Evolutionary conservation across 225 moss, liverwort and hornwort species (phyloP).

Genomic region (Physcomitrellopsis africana): DNA sequence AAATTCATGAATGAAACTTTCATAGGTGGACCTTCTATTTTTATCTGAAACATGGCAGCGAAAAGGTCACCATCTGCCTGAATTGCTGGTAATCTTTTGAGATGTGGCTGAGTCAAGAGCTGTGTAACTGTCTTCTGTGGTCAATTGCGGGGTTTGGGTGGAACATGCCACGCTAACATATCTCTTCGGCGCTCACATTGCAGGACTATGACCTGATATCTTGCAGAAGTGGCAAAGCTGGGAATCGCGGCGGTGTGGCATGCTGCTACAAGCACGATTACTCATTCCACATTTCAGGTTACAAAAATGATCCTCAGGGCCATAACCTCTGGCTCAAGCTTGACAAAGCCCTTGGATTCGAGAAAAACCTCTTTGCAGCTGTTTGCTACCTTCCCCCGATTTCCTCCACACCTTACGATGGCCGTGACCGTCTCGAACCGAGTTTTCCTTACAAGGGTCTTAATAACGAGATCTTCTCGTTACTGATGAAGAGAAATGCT

Average conservation of each 20-base stretch:
- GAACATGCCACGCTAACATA: not conserved
- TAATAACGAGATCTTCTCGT: conserved; percentile 38
- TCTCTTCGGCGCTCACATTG: not conserved
- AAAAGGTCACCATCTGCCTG: conserved; percentile 51
- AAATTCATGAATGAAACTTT: not conserved
- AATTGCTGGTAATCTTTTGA: conserved; percentile 44
- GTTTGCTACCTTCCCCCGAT: conserved; percentile 56
- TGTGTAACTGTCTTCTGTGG: not conserved
- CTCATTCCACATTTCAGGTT: conserved; percentile 24
- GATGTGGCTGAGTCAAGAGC: conserved; percentile 14
- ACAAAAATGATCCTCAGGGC: conserved; percentile 45
- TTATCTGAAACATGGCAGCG: conserved; percentile 63
- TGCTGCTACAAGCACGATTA: conserved; percentile 48
- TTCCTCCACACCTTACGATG: conserved; percentile 49
- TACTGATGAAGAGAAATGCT: conserved; percentile 17
- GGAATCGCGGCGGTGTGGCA: conserved; percentile 52
- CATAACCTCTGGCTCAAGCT: conserved; percentile 55
- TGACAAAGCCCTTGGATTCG: conserved; percentile 46
- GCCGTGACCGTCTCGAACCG: conserved; percentile 41
- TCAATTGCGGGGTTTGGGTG: not conserved
- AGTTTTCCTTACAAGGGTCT: conserved; percentile 48
- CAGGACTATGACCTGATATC: conserved; percentile 49
- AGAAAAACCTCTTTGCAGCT: conserved; percentile 43
- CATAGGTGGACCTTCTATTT: conserved; percentile 57
- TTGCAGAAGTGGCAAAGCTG: conserved; percentile 48